A percentile compares a stretch with the other conserved stretches of the same genome.
Conservation (phyloP, 2,329 filamentous ascomycete genomes). For the Anisogramma anomala region DNA sequence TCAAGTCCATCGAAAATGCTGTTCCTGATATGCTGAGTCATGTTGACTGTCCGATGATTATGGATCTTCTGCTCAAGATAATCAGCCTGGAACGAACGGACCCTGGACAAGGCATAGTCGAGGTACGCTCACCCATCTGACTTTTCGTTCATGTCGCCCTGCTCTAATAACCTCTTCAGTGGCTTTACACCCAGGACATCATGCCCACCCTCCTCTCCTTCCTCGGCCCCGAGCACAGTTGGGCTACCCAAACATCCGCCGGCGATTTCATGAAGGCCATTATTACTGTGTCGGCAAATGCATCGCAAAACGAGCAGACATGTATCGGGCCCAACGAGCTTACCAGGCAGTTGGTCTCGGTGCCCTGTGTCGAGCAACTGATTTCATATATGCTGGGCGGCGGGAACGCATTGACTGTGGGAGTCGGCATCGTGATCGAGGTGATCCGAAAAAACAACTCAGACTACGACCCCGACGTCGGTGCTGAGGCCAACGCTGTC, state of each 20-base stretch:
- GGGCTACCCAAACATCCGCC: slow-evolving; percentile 88
- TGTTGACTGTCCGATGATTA: slow-evolving; percentile 94
- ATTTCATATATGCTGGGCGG: slow-evolving; percentile 85
- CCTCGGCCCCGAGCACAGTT: slow-evolving; percentile 71
- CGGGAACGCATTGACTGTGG: slow-evolving; percentile 88
- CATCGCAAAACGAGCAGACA: slow-evolving; percentile 95
- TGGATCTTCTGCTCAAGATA: slow-evolving; percentile 94
- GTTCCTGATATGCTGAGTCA: slow-evolving; percentile 80
- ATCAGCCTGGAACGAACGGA: slow-evolving; percentile 92
- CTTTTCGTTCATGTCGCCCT: not conserved
- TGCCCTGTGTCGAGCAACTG: slow-evolving; percentile 70
- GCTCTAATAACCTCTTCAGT: slow-evolving; percentile 37
- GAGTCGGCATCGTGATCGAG: slow-evolving; percentile 94
- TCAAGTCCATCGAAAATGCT: slow-evolving; percentile 72
- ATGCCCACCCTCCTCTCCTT: slow-evolving; percentile 81
- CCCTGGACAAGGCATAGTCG: slow-evolving; percentile 82
- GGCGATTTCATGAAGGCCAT: slow-evolving; percentile 98
- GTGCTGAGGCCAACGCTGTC: slow-evolving; percentile 64
- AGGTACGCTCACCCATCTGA: slow-evolving; percentile 44
- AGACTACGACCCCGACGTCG: slow-evolving; percentile 90
- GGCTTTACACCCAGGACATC: slow-evolving; percentile 81
- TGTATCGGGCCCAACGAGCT: slow-evolving; percentile 97
- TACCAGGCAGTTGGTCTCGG: slow-evolving; percentile 86
- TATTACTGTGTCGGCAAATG: slow-evolving; percentile 96
- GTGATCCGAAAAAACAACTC: slow-evolving; percentile 99